These are phyloP conservation scores for Populus hybrid DNA, from an alignment of 441 rosid species.

Conservation along the genomic window DNA sequence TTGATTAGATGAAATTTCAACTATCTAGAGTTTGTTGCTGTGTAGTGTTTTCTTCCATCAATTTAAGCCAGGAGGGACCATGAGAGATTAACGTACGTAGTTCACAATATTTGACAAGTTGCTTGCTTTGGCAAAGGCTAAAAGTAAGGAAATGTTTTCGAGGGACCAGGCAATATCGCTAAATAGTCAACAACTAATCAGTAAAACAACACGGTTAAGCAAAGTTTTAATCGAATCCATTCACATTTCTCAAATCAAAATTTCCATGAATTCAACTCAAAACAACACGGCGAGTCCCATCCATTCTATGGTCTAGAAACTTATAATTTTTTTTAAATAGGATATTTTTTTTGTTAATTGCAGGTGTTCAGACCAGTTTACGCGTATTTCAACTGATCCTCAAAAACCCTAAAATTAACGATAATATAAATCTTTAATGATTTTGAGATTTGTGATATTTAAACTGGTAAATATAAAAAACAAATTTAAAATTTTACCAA, in stretches of 20 bases:
- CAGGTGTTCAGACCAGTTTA: fast-evolving
- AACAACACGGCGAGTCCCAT: too few relatives aligned
- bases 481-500: too few relatives aligned
- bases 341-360: too few relatives aligned
- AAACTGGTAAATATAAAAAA: fast-evolving
- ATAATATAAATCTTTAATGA: fast-evolving
- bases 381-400: too few relatives aligned
- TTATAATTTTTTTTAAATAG: too few relatives aligned
- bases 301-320: too few relatives aligned
- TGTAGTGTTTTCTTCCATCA: neutral
- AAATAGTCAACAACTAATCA: neutral
- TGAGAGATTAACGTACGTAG: neutral
- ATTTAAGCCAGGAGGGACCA: neutral
- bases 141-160: neutral
- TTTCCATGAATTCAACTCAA: neutral
- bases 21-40: neutral
- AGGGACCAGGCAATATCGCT: neutral
- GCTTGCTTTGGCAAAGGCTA: neutral
- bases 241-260: neutral
- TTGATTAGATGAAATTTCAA: neutral
- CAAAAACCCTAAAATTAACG: too few relatives aligned
- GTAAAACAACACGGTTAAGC: neutral
- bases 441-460: fast-evolving
- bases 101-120: neutral
- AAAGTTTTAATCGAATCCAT: neutral